Conservation (phyloP, 495 filamentous ascomycete species). For the Usnea hakonensis region DNA sequence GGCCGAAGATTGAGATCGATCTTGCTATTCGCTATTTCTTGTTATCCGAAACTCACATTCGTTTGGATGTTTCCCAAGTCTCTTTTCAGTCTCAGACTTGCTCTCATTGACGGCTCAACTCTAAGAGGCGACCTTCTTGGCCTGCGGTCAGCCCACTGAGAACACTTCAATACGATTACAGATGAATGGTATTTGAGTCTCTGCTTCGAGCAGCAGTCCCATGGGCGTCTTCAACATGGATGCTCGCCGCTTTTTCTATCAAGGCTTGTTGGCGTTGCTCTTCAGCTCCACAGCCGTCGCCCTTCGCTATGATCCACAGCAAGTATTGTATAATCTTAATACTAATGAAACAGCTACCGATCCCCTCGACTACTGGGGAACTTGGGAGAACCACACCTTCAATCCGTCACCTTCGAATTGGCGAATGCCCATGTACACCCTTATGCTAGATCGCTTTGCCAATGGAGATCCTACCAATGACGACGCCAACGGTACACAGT, state of each 20-base stretch:
- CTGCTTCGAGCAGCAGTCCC: slow-evolving; percentile 1
- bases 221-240: background rate
- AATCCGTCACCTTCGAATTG: slow-evolving; percentile 56
- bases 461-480: slow-evolving; percentile 69
- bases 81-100: background rate
- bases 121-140: background rate
- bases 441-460: slow-evolving; percentile 63
- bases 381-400: slow-evolving; percentile 50
- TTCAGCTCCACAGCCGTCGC: slow-evolving; percentile 18
- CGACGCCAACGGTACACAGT: slow-evolving; percentile 59
- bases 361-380: slow-evolving; percentile 55
- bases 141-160: background rate
- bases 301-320: slow-evolving; percentile 48
- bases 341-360: slow-evolving; percentile 48
- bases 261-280: background rate
- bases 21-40: background rate
- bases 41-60: background rate
- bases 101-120: background rate
- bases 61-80: background rate
- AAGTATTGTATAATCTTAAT: slow-evolving; percentile 56
- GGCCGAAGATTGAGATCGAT: background rate
- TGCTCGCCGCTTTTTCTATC: background rate
- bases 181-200: background rate
- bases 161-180: background rate
- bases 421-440: slow-evolving; percentile 65